Evolutionary conservation across 163 green algal genomes (phyloP), one percentile per base, ranked within the genome.

Genomic region (Chlamydomonas reinhardtii): DNA sequence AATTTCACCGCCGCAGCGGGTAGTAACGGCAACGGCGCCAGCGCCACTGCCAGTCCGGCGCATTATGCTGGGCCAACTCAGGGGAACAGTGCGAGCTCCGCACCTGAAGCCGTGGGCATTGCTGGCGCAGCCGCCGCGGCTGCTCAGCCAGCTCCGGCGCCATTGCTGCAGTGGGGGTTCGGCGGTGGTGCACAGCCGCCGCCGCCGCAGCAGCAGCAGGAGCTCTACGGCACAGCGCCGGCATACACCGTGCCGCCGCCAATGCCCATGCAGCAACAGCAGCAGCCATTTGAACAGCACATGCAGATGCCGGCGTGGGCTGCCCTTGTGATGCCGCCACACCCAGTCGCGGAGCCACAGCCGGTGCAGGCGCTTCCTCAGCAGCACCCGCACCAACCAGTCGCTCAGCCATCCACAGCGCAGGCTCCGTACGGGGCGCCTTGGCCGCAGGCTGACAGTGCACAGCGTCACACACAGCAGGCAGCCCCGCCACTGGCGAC

Each of bases 301-400:
- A 4, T 16, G 59, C 59, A 27, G 59, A 27, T 29, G 31, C 19
- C 68, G 3, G 31, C 68, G 9, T 15, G 29, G 32, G 68, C 32
- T 31, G 19, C 68, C 19, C 68, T 74, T 32, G 29, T 52, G 6
- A 48, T 29, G 32, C 35, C 15, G 70, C 70, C 37, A 11, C 22
- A 59, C 0, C 17, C 70, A 34, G 20, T 24, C 15, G 70, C 25
- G 22, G 35, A 20, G 4, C 17, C 54, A 31, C 74, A n/a, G 3
- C 31, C 29, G 17, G 15, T 56, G 22, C 70, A 61, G 76, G 27
- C 27, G 11, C 59, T 48, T 15, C 25, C 48, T 25, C 27, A 32
- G 79, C 73, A 31, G 74, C 76, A 79, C 76, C 82, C 72, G 64
- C 66, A 66, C 8, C 70, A 66, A 52, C 85, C 79, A 86, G 39